Percentiles rank a stretch among this genome's conserved stretches.
phyloP scores from a whole-genome alignment of 352 stramenopile species.

The Phytophthora multivora region DNA sequence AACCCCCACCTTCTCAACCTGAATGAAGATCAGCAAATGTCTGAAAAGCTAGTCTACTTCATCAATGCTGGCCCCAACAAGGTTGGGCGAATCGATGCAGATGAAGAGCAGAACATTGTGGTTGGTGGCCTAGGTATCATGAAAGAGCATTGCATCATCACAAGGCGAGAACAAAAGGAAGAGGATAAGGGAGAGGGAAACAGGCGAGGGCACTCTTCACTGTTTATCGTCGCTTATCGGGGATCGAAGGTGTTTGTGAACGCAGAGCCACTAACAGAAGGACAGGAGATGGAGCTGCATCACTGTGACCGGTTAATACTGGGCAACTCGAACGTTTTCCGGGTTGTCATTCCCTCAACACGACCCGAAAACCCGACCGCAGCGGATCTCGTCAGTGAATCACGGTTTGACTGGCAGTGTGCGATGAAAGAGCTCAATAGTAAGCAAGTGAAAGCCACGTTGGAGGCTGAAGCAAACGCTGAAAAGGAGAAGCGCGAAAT shows the following conservation, averaged over 20 bases:
- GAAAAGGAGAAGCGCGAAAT: constrained; percentile 82
- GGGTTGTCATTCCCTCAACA: constrained; percentile 67
- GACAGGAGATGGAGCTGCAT: constrained; percentile 37
- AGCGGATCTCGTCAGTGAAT: constrained; percentile 51
- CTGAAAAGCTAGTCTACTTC: constrained; percentile 85
- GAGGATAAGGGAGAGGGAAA: background rate
- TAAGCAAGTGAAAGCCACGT: constrained; percentile 62
- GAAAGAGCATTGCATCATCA: constrained; percentile 74
- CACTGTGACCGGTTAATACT: constrained; percentile 79
- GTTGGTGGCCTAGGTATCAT: constrained; percentile 79
- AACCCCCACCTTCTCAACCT: constrained; percentile 87
- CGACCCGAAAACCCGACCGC: constrained; percentile 21
- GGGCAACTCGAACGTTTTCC: constrained; percentile 81
- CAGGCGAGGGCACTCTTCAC: background rate
- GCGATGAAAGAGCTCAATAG: constrained; percentile 86
- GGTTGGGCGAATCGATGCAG: constrained; percentile 68
- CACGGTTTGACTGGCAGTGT: constrained; percentile 73
- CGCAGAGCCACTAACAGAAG: constrained; percentile 49
- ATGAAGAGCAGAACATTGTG: constrained; percentile 76
- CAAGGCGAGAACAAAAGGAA: constrained; percentile 10
- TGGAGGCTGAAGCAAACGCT: constrained; percentile 60
- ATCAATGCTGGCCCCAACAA: constrained; percentile 60
- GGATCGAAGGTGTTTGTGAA: constrained; percentile 79
- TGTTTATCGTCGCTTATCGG: constrained; percentile 44
- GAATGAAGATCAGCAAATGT: constrained; percentile 89